Evolutionary conservation across 1,284 basidiomycete genomes (phyloP).

Genomic region (Leccinum insolens): DNA sequence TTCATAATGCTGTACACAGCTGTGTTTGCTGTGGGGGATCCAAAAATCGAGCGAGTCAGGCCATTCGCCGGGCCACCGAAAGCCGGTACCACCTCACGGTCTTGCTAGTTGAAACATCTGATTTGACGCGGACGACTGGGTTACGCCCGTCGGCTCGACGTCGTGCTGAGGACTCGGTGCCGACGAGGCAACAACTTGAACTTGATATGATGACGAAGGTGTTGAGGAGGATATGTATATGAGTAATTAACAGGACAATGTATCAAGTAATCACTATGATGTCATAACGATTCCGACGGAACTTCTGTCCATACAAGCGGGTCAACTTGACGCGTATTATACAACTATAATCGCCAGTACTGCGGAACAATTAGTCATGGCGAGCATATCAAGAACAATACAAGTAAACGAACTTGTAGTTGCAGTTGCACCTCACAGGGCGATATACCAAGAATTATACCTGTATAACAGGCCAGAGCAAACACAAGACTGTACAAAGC

Average conservation of each 20-base stretch:
- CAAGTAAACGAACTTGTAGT: conserved; percentile 11
- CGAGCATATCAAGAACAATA: not conserved
- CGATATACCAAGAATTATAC: conserved; percentile 7
- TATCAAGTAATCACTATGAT: not conserved
- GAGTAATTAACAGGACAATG: not conserved
- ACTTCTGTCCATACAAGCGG: not conserved
- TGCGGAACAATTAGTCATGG: not conserved
- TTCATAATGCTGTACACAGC: conserved; percentile 23
- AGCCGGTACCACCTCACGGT: not conserved
- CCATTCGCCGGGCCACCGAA: not conserved
- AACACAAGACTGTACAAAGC: conserved; percentile 11
- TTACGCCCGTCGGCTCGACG: not conserved
- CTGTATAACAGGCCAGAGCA: not conserved
- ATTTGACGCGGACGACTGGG: not conserved
- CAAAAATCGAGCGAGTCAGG: conserved; percentile 19
- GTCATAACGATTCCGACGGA: not conserved
- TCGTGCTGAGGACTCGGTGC: not conserved
- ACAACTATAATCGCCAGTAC: conserved; percentile 15
- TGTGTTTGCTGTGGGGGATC: conserved; percentile 19
- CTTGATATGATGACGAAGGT: not conserved
- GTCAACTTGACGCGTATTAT: not conserved
- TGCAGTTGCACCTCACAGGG: too few relatives aligned
- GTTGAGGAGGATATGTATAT: not conserved
- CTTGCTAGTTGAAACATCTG: not conserved
- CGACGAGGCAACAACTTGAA: not conserved